Conservation (phyloP, 2,329 filamentous ascomycete genomes). For the Talaromyces atroroseus region DNA sequence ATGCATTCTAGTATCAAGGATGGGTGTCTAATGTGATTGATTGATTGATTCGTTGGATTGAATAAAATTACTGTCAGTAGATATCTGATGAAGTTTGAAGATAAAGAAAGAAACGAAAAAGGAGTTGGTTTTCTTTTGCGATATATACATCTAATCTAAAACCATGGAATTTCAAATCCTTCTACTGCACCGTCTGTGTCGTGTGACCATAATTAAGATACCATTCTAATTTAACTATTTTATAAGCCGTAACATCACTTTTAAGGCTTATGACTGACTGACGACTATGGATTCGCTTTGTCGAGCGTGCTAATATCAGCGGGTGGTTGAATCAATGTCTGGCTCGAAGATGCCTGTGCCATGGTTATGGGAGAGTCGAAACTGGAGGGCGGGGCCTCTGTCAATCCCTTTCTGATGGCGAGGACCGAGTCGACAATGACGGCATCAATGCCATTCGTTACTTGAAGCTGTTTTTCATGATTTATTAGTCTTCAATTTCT, state of each 20-base stretch:
- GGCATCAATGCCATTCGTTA: constrained; percentile 91
- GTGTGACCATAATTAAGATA: background rate
- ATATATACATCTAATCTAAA: background rate
- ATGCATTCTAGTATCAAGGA: constrained; percentile 47
- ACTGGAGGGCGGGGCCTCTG: constrained; percentile 33
- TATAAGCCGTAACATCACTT: background rate
- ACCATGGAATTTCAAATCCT: background rate
- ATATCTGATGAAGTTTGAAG: too few species aligned
- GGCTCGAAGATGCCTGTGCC: constrained; percentile 8
- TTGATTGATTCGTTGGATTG: background rate
- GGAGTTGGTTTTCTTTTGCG: background rate
- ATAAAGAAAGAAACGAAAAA: background rate
- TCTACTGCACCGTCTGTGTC: too few species aligned
- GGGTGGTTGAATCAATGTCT: constrained; percentile 8
- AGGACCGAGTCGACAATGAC: constrained; percentile 96
- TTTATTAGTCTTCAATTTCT: background rate
- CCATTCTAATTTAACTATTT: background rate
- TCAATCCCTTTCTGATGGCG: constrained; percentile 85
- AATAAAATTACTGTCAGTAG: background rate
- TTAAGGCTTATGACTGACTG: background rate
- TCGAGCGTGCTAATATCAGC: constrained; percentile 11
- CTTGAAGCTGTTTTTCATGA: constrained; percentile 61
- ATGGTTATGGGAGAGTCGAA: constrained; percentile 16
- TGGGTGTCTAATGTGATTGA: constrained; percentile 43
- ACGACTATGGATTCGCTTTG: background rate